Base-by-base conservation (phyloP, 306 rosid genomes). In the Glycine soja region DNA sequence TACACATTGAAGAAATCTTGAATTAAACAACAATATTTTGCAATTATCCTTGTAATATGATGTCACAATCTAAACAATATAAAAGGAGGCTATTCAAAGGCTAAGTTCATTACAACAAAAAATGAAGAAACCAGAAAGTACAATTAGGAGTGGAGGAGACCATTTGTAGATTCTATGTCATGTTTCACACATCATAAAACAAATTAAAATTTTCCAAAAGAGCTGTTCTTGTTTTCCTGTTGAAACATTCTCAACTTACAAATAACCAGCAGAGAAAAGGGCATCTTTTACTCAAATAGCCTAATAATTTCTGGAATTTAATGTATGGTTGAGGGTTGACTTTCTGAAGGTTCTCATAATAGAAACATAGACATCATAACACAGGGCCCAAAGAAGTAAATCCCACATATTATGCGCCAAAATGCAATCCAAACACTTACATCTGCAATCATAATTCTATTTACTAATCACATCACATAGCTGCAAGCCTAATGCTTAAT, bases 191-290 rank as follows among this genome's bases (percentile, higher is more conserved):
- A 71, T 12, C 30, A 30, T 14, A 15, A 48, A 62, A 24, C 48
- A 68, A 42, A 68, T 24, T 42, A 42, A 45, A 58, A 64, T 59
- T 65, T 74, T 32, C 10, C 43, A 75, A 57, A 42, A 24, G 59
- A 62, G 46, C n/a, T 36, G 38, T 34, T 34, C 32, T 4, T 3
- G 11, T 72, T 52, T 52, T n/a, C 4, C 34, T 38, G 42, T 68
- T 18, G 13, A 56, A 54, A 8, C 51, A 9, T 36, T 38, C 13
- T 42, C 24, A 42, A 42, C 68, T 61, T 61, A 11, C 67, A 42
- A 74, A 58, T 6, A 74, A 74, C 61, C 65, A 75, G 50, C 42
- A 63, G 75, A 70, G 34, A 40, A 76, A 61, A 34, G 38, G 4
- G 38, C 38, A 34, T 34, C 38, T 34, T 34, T 34, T 3, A 34